These are phyloP conservation scores for Meredithiella fracta DNA, from an alignment of 2,329 filamentous ascomycete genomes.

Conservation along the genomic window DNA sequence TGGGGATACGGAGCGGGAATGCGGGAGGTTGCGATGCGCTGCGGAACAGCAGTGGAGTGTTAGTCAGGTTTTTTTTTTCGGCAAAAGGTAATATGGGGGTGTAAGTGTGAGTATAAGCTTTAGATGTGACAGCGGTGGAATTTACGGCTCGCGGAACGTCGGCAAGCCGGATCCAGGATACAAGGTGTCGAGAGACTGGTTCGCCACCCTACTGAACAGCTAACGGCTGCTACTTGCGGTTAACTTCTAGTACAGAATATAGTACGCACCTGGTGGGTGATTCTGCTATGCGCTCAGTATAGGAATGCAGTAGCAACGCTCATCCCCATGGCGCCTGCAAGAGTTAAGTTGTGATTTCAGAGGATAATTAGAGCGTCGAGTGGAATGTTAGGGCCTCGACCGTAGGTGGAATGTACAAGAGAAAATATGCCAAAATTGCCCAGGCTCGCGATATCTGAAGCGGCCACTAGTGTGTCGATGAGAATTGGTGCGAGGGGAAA, in stretches of 20 bases:
- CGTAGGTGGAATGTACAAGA: neutral
- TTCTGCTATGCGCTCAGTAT: constrained; percentile 12
- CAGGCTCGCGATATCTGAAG: neutral
- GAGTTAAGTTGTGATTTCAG: neutral
- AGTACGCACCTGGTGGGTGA: neutral
- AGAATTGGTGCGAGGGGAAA: neutral
- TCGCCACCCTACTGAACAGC: neutral
- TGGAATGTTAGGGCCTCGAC: neutral
- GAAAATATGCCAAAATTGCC: neutral
- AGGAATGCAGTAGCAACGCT: constrained; percentile 7
- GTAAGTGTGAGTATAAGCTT: neutral
- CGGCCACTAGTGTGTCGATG: neutral
- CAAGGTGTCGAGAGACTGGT: neutral
- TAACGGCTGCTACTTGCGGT: no score
- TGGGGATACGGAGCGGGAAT: neutral
- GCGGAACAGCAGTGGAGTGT: neutral
- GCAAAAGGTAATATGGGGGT: neutral
- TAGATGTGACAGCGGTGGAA: no score
- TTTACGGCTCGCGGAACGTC: neutral
- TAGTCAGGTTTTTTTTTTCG: neutral
- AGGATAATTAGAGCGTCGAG: neutral
- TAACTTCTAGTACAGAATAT: neutral
- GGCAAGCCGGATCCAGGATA: neutral
- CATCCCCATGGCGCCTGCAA: constrained; percentile 12
- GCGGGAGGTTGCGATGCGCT: constrained; percentile 4